phyloP scores from a whole-genome alignment of 345 rosid genomes.

The Carallia pectinifolia region DNA sequence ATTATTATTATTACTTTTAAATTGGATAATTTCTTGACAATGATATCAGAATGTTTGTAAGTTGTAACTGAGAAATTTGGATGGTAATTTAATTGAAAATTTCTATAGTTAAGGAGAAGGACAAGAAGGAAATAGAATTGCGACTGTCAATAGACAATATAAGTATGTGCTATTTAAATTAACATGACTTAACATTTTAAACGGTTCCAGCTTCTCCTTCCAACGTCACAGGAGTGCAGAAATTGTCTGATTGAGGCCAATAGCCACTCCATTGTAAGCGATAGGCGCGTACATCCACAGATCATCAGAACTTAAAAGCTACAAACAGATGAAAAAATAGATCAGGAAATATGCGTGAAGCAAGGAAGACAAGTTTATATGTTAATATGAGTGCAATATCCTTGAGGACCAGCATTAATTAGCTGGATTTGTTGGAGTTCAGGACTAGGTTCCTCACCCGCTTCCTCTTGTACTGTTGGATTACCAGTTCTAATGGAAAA shows the following conservation, averaged over 20 bases:
- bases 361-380: neutral
- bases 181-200: neutral
- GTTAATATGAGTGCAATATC: neutral
- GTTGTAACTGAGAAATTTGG: too few relatives aligned
- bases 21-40: too few relatives aligned
- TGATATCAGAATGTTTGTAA: too few relatives aligned
- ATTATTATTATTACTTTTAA: too few relatives aligned
- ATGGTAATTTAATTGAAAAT: neutral
- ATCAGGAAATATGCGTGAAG: neutral
- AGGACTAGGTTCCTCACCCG: too few relatives aligned
- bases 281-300: conserved; percentile 97
- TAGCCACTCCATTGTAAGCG: conserved; percentile 82
- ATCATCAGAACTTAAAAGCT: conserved; percentile 93
- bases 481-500: too few relatives aligned
- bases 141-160: too few relatives aligned
- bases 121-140: neutral
- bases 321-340: conserved; percentile 9
- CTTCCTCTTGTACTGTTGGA: too few relatives aligned
- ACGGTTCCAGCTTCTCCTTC: neutral
- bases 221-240: conserved; percentile 36
- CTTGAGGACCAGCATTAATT: too few relatives aligned
- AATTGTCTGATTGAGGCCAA: conserved; percentile 69
- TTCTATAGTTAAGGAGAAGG: neutral
- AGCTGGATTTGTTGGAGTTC: too few relatives aligned
- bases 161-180: too few relatives aligned